Conservation (phyloP, 352 stramenopile genomes). For the Globisporangium paddicum region DNA sequence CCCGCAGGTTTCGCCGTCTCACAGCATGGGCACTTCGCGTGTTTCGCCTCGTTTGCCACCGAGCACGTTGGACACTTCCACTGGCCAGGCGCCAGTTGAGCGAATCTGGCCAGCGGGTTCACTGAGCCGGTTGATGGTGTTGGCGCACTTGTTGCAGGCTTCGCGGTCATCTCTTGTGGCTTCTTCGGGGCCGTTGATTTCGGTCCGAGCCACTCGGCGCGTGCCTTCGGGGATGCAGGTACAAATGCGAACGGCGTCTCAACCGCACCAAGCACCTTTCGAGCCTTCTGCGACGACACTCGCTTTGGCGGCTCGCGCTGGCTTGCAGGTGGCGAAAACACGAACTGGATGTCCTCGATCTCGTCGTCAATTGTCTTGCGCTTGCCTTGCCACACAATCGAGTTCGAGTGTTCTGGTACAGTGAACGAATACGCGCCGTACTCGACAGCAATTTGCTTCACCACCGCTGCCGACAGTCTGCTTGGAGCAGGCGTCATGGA, state of each 20-base stretch:
- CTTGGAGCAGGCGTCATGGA: constrained; percentile 29
- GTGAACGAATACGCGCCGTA: constrained; percentile 55
- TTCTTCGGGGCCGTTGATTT: constrained; percentile 23
- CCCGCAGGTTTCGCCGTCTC: constrained; percentile 4
- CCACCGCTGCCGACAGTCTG: not conserved
- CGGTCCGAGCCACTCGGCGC: constrained; percentile 30
- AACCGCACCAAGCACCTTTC: constrained; percentile 20
- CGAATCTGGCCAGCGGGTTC: constrained; percentile 3
- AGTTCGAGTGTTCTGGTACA: constrained; percentile 19
- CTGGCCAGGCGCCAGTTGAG: not conserved
- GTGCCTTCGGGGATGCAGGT: constrained; percentile 53
- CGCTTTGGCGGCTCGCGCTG: constrained; percentile 60
- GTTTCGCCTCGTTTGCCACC: constrained; percentile 1
- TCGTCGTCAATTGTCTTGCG: constrained; percentile 18
- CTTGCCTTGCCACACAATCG: constrained; percentile 11
- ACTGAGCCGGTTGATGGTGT: constrained; percentile 4
- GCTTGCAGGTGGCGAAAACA: constrained; percentile 56
- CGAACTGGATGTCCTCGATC: constrained; percentile 48
- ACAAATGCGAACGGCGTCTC: constrained; percentile 59
- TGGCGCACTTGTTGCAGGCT: constrained; percentile 12
- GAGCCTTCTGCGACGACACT: constrained; percentile 14
- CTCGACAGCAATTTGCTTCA: constrained; percentile 5
- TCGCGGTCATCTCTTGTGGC: constrained; percentile 6
- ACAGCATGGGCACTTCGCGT: not conserved
- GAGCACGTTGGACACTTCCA: constrained; percentile 3